These are phyloP conservation scores for Monascus ruber DNA, from an alignment of 2,329 filamentous ascomycete genomes.

Conservation along the genomic window DNA sequence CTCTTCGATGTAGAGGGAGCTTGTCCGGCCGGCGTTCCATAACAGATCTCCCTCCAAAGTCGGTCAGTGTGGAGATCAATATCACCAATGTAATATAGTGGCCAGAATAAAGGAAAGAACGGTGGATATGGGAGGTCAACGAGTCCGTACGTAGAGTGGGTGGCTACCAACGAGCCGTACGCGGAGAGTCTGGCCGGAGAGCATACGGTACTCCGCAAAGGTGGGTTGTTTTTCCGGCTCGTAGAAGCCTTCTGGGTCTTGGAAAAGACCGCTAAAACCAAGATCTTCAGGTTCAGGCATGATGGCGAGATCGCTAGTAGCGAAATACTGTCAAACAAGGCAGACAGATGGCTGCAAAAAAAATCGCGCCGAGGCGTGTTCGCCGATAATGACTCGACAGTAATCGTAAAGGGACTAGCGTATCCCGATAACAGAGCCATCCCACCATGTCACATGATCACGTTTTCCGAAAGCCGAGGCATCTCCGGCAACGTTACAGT, in stretches of 20 bases:
- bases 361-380: no score
- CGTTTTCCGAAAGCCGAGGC: no score
- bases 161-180: constrained; percentile 77
- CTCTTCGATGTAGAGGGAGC: constrained; percentile 67
- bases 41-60: constrained; percentile 59
- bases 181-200: constrained; percentile 52
- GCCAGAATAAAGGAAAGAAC: background rate
- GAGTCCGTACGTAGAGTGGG: constrained; percentile 60
- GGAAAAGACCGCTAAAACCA: constrained; percentile 50
- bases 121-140: background rate
- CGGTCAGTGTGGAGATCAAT: constrained; percentile 9
- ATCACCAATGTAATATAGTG: no score
- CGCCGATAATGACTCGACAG: no score
- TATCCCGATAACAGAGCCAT: no score
- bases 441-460: no score
- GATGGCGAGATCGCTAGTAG: background rate
- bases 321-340: no score
- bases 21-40: constrained; percentile 78
- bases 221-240: constrained; percentile 66
- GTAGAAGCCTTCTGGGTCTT: constrained; percentile 72
- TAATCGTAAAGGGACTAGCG: no score
- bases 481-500: no score
- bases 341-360: no score
- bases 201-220: constrained; percentile 58
- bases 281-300: constrained; percentile 21